These are phyloP conservation scores for Nicotiana noctiflora DNA, from an alignment of 257 asterid species.

Conservation along the genomic window DNA sequence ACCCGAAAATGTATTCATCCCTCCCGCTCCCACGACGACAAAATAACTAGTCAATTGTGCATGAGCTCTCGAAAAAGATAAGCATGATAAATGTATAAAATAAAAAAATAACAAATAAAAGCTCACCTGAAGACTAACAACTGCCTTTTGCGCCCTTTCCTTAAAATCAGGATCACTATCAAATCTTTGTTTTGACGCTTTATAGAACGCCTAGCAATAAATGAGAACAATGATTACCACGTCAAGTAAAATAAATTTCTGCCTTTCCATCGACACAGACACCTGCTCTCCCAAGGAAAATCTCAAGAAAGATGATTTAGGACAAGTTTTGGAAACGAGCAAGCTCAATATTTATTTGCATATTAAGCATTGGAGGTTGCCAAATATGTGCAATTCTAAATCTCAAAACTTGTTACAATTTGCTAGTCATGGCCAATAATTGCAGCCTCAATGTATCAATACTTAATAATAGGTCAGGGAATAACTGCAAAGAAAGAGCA, in stretches of 20 bases:
- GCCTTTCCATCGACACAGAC: background rate
- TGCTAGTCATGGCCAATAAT: background rate
- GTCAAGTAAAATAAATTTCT: background rate
- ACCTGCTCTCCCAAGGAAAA: background rate
- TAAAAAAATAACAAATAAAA: background rate
- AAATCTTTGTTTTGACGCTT: slow-evolving; percentile 82
- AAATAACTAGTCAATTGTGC: background rate
- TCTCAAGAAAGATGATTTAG: background rate
- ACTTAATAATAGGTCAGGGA: background rate
- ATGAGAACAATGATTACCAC: background rate
- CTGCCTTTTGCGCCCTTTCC: slow-evolving; percentile 86
- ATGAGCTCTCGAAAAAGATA: background rate
- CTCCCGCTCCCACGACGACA: background rate
- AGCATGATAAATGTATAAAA: background rate
- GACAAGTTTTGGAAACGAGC: background rate
- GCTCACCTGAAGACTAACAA: slow-evolving; percentile 91
- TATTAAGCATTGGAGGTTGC: background rate
- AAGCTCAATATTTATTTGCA: background rate
- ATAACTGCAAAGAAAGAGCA: background rate
- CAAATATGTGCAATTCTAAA: background rate
- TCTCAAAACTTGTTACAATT: background rate
- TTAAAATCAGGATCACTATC: slow-evolving; percentile 71
- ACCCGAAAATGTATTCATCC: background rate
- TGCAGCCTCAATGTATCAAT: background rate
- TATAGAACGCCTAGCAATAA: slow-evolving; percentile 55